Percentiles rank a stretch among this genome's conserved stretches.
These are phyloP conservation scores for Cichorium intybus DNA, from an alignment of 140 eudicot species.

Conservation along the genomic window DNA sequence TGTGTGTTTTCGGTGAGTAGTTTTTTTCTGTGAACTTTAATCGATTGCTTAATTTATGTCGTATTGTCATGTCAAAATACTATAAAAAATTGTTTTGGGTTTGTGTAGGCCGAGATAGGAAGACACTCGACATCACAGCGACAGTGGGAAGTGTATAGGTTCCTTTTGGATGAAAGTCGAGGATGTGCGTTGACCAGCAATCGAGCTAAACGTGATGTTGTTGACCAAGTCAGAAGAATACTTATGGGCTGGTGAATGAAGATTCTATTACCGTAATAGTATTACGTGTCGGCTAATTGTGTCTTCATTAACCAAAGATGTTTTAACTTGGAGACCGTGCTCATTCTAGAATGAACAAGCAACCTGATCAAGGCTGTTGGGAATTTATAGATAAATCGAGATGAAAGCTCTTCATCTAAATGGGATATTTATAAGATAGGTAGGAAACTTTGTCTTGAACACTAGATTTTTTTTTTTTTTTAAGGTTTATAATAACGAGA, in stretches of 20 bases:
- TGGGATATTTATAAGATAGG: too few species aligned
- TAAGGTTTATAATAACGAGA: too few species aligned
- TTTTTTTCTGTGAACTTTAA: background rate
- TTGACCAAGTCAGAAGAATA: slow-evolving; percentile 54
- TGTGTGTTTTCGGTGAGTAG: slow-evolving; percentile 75
- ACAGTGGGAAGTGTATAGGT: slow-evolving; percentile 78
- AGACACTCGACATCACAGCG: slow-evolving; percentile 60
- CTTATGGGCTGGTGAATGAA: slow-evolving; percentile 70
- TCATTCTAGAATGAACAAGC: background rate
- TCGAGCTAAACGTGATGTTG: slow-evolving; percentile 43
- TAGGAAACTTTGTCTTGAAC: background rate
- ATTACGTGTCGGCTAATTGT: background rate
- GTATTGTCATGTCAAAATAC: too few species aligned
- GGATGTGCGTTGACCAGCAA: slow-evolving; percentile 40
- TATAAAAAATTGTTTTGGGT: background rate
- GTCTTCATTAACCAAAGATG: background rate
- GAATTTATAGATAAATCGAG: background rate
- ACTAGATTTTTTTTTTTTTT: too few species aligned
- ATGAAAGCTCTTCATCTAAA: background rate
- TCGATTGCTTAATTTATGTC: too few species aligned
- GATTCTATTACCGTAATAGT: too few species aligned
- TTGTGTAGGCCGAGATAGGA: slow-evolving; percentile 70
- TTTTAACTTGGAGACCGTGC: background rate
- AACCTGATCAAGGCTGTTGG: background rate
- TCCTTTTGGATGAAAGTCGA: slow-evolving; percentile 55